Percentiles rank a stretch among this genome's conserved stretches.
Conservation (phyloP, 495 filamentous ascomycete species). For the Cercophora newfieldiana region DNA sequence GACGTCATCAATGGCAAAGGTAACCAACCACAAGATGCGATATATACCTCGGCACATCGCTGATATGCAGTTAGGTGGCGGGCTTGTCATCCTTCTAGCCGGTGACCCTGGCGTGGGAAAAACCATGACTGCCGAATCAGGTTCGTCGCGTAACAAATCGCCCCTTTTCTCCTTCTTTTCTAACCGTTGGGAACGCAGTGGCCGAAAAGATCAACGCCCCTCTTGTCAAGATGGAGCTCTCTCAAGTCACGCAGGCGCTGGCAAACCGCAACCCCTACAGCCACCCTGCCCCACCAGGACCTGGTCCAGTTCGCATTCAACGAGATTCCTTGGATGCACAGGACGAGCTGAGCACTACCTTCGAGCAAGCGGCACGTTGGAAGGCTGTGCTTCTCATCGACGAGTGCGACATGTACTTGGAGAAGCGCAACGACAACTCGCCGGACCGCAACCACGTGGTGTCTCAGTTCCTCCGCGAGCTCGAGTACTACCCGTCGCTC, state of each 20-base stretch:
- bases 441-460: conserved; percentile 49
- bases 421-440: conserved; percentile 24
- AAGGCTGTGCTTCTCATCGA: conserved; percentile 37
- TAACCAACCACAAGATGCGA: background rate
- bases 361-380: conserved; percentile 38
- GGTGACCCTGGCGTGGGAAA: conserved; percentile 59
- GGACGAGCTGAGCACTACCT: conserved; percentile 4
- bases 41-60: background rate
- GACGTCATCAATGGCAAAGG: conserved; percentile 51
- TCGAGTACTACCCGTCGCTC: conserved; percentile 52
- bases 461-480: conserved; percentile 46
- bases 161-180: no score
- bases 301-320: background rate
- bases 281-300: background rate
- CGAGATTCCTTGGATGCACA: background rate
- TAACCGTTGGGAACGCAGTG: conserved; percentile 1
- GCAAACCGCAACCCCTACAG: background rate
- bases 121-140: conserved; percentile 54
- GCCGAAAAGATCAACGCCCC: conserved; percentile 28
- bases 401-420: conserved; percentile 38
- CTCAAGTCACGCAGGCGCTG: conserved; percentile 3
- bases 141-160: no score
- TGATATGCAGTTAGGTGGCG: background rate
- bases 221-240: conserved; percentile 29
- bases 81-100: conserved; percentile 41